Evolutionary conservation across 23 red algal species (phyloP), one percentile per base, ranked within the genome.

Genomic region (Gracilariopsis chorda): DNA sequence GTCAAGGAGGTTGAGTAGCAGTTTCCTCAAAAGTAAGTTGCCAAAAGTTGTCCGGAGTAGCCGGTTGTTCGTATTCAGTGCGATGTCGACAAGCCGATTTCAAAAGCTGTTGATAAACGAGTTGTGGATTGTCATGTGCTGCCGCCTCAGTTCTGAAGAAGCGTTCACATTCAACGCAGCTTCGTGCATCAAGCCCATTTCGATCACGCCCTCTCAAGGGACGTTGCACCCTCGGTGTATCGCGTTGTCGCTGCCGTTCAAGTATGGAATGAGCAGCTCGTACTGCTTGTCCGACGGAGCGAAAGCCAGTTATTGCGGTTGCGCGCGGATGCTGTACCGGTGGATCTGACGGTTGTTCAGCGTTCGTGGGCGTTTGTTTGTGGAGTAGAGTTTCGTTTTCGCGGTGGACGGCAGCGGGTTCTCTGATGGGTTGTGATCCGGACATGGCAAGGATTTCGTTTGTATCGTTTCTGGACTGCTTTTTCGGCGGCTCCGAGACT

Each of bases 21-120:
- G 76, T 80, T 2, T 53, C 52, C 4, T 80, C 48, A 59, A 55
- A 80, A 16, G 48, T 80, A 16, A 80, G 76, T 27, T 80, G 48
- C 76, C 76, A 80, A 28, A 21, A 80, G 32, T 80, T 45, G 2
- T 1, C 0, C 1, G 76, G 76, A 34, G 76, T 80, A 7, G 1
- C 17, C 52, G 44, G 47, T 7, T 4, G 1, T 1, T 34, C 19
- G n/a, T 51, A 12, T 5, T 20, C 7, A 10, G 6, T 0, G 14
- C 76, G 76, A 24, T 80, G 76, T 1, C 76, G 76, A 80, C 76
- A 53, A 4, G 76, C 48, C 7, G 39, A 41, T 28, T 80, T 43
- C 34, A 55, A 21, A 29, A 80, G 76, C 13, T 16, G 48, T n/a
- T 59, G 39, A 45, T 80, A 80, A 20, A 48, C 48, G 7, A 1